Evolutionary conservation across 2,329 filamentous ascomycete species (phyloP).

Genomic region (Hypoxylon sp.): DNA sequence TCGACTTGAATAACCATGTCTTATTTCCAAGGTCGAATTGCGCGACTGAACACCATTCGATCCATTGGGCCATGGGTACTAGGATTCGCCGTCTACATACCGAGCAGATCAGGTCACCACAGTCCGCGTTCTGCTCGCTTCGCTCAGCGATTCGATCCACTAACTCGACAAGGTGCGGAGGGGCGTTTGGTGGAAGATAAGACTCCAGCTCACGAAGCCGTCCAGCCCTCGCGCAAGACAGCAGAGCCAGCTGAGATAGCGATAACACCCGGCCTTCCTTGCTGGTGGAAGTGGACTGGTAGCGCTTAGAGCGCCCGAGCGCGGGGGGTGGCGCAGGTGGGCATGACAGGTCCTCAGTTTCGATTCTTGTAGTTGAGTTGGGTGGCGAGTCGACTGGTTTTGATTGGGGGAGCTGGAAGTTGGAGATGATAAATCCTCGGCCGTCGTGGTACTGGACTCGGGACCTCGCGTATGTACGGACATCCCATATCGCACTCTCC

Average conservation of each 20-base stretch:
- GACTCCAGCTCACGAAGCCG: constrained; percentile 59
- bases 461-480: constrained; percentile 45
- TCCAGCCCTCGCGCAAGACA: constrained; percentile 60
- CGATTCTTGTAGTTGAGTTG: constrained; percentile 27
- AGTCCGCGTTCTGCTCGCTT: constrained; percentile 55
- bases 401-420: constrained; percentile 46
- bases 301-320: constrained; percentile 20
- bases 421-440: constrained; percentile 48
- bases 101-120: constrained; percentile 66
- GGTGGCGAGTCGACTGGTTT: constrained; percentile 1
- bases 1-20: not conserved
- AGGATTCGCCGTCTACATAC: constrained; percentile 64
- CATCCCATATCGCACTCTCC: constrained; percentile 40
- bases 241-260: constrained; percentile 65
- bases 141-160: constrained; percentile 58
- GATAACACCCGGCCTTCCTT: constrained; percentile 59
- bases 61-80: constrained; percentile 68
- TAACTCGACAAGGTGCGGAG: constrained; percentile 57
- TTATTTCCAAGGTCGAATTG: not conserved
- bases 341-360: constrained; percentile 45
- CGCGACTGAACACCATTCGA: constrained; percentile 70
- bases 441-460: constrained; percentile 53
- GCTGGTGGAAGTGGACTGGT: not conserved
- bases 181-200: constrained; percentile 58
- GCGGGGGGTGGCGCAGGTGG: constrained; percentile 31